These are phyloP conservation scores for Periconia digitata DNA, from an alignment of 2,329 filamentous ascomycete genomes.

Conservation along the genomic window DNA sequence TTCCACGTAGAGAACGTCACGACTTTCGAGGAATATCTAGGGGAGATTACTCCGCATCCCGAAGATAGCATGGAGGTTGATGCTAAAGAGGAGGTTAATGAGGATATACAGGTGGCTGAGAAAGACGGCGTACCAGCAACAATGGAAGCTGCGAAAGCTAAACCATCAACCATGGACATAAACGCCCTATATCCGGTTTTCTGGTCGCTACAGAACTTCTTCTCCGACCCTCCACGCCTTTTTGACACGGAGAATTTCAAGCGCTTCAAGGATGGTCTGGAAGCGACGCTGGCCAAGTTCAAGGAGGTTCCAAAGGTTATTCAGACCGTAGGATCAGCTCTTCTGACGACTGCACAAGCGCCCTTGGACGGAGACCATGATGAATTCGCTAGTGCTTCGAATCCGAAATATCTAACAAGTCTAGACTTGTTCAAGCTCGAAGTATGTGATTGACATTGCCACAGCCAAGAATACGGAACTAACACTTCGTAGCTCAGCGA, in stretches of 20 bases:
- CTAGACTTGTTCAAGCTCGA: conserved; percentile 94
- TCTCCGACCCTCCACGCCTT: conserved; percentile 83
- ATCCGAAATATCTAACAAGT: conserved; percentile 98
- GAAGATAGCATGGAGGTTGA: conserved; percentile 70
- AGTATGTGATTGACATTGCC: conserved; percentile 51
- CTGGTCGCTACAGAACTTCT: conserved; percentile 89
- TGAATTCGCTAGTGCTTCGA: conserved; percentile 74
- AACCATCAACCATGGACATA: conserved; percentile 57
- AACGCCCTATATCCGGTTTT: conserved; percentile 85
- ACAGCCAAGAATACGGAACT: conserved; percentile 27
- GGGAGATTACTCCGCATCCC: conserved; percentile 36
- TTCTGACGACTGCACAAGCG: conserved; percentile 55
- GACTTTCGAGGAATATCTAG: conserved; percentile 66
- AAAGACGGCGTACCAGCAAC: conserved; percentile 43
- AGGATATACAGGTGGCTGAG: conserved; percentile 41
- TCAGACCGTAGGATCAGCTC: conserved; percentile 69
- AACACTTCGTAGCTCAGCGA: conserved; percentile 71
- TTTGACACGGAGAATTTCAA: conserved; percentile 72
- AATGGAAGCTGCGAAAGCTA: conserved; percentile 52
- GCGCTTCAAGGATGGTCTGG: conserved; percentile 64
- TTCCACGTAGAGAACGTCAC: conserved; percentile 96
- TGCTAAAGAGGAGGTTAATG: conserved; percentile 26
- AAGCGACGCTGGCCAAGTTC: conserved; percentile 72
- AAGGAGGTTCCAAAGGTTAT: conserved; percentile 68
- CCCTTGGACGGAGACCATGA: conserved; percentile 66